Evolutionary conservation across 176 grass and related monocot species (phyloP).

Genomic region (Leersia perrieri): DNA sequence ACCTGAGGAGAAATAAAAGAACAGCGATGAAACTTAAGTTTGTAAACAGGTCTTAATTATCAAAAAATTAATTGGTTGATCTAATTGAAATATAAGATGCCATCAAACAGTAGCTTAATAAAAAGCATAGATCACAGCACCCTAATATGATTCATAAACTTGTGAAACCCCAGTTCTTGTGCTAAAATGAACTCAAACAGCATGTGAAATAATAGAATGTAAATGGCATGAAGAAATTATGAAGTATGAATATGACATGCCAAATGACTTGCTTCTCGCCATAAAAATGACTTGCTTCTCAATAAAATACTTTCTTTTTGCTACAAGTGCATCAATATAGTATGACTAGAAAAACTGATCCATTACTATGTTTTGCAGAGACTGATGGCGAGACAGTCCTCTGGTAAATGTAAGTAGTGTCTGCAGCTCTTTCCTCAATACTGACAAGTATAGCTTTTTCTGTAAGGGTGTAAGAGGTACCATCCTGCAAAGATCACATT

Average conservation of each 20-base stretch:
- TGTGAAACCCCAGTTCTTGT: conserved; percentile 1
- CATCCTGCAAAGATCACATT: conserved; percentile 50
- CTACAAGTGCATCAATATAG: conserved; percentile 28
- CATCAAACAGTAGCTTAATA: conserved; percentile 1
- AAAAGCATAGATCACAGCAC: not conserved
- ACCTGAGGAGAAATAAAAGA: conserved; percentile 56
- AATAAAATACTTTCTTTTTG: conserved; percentile 21
- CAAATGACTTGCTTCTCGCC: not conserved
- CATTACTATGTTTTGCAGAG: conserved; percentile 93
- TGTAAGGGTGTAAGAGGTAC: conserved; percentile 75
- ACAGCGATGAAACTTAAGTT: not conserved
- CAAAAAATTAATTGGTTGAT: conserved; percentile 2
- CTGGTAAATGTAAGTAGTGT: conserved; percentile 81
- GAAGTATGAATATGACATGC: conserved; percentile 1
- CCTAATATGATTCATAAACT: conserved; percentile 16
- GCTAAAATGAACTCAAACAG: not conserved
- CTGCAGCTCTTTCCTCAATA: conserved; percentile 83
- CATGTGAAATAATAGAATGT: not conserved
- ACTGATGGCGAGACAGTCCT: conserved; percentile 67
- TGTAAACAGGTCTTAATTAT: not conserved
- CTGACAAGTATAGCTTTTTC: conserved; percentile 80
- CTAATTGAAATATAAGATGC: not conserved
- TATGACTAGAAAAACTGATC: conserved; percentile 3
- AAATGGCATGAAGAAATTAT: conserved; percentile 11
- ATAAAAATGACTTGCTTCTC: not conserved